phyloP scores from a whole-genome alignment of 2,329 filamentous ascomycete species.

The Paecilomyces niveus region DNA sequence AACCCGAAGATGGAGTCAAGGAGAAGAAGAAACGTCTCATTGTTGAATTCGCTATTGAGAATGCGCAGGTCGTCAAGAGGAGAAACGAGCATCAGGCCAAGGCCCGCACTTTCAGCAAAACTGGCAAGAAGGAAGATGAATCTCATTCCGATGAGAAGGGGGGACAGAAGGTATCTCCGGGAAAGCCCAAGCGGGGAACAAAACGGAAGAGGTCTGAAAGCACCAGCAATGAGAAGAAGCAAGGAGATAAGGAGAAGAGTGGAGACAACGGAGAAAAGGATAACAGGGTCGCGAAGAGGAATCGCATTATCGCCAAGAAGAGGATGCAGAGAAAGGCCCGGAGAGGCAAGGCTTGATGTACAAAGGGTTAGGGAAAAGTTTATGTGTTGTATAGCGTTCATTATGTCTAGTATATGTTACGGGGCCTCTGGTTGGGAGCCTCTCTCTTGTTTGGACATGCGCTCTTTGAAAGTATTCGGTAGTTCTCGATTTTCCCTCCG shows the following conservation, averaged over 20 bases:
- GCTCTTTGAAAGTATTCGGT: background rate
- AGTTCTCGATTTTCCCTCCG: background rate
- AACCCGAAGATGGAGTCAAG: constrained; percentile 28
- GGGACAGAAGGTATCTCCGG: background rate
- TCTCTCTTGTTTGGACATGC: background rate
- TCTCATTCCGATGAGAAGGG: constrained; percentile 3
- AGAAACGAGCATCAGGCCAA: constrained; percentile 40
- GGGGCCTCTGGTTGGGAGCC: background rate
- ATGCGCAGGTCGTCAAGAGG: constrained; percentile 86
- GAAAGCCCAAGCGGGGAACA: constrained; percentile 12
- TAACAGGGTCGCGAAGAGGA: constrained; percentile 55
- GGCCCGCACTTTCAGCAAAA: constrained; percentile 14
- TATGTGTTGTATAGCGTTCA: constrained; percentile 2
- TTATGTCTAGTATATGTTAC: background rate
- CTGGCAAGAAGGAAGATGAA: constrained; percentile 10
- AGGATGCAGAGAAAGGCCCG: constrained; percentile 62
- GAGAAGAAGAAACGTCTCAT: constrained; percentile 86
- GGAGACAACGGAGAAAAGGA: constrained; percentile 31
- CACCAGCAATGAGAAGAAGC: constrained; percentile 9
- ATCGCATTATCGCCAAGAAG: constrained; percentile 81
- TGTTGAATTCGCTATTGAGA: constrained; percentile 97
- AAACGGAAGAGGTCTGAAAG: constrained; percentile 28
- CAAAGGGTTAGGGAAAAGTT: background rate
- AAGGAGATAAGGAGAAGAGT: constrained; percentile 10
- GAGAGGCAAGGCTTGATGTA: constrained; percentile 37